Evolutionary conservation across 768 basidiomycete species (phyloP), one percentile per base, ranked within the genome.

Genomic region (Hypsizygus marmoreus): DNA sequence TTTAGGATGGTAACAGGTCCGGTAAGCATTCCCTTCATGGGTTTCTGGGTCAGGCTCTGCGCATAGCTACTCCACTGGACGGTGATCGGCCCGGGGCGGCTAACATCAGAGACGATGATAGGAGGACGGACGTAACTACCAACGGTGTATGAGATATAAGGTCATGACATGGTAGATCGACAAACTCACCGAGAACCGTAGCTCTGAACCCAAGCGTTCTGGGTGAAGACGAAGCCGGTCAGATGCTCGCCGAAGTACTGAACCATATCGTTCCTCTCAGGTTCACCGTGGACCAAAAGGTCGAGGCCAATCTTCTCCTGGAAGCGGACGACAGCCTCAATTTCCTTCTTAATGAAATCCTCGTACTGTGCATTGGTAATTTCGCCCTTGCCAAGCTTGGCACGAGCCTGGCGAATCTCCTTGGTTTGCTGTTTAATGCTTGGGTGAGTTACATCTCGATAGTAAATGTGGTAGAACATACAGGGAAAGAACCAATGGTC

Each of bases 11-110:
- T 94, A 68, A 97, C 95, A 14, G 94, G 95, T 53, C 95, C 95
- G 45, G 95, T 95, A 45, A 98, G 79, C 97, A 98, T 97, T 57
- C 95, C 95, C 86, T 99, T 99, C 92, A 99, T 94, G 59, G 95
- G 97, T 68, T 83, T 86, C 65, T 81, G 73, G 58, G 95, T 91
- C 62, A 97, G 64, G 64, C 89, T 93, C 76, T 98, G 97, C 43
- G 97, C 97, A 69, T 95, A 98, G 61, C 83, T 82, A 52, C 88
- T 91, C 97, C 97, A 99, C 67, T 82, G 84, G 64, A 98, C 95
- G 61, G 97, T 97, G 77, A 99, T 98, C 40, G 95, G 84, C 31
- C 71, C 72, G 40, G 91, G 81, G 57, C 97, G 91, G 73, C 89
- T 94, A 65, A 99, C 88, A 67, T 99, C 97, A 29, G 94, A 95